phyloP scores from a whole-genome alignment of 495 filamentous ascomycete species.

The Penicillium nucicola region DNA sequence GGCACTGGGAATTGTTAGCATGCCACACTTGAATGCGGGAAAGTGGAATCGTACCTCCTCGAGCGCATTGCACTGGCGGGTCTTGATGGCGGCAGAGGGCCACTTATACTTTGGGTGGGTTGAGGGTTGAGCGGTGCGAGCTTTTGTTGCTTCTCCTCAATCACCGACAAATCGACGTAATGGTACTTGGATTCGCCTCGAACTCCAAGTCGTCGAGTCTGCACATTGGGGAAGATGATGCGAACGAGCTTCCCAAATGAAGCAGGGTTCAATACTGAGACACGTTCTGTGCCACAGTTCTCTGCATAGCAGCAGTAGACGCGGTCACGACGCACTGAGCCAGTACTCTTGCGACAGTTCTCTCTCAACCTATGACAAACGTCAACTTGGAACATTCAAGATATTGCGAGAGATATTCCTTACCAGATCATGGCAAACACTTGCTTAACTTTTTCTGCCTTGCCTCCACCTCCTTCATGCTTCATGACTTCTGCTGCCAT shows the following conservation, averaged over 20 bases:
- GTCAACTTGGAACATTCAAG: not conserved
- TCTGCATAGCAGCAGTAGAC: constrained; percentile 93
- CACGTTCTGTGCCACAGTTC: constrained; percentile 84
- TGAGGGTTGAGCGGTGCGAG: constrained; percentile 27
- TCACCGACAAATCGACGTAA: constrained; percentile 82
- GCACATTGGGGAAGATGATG: constrained; percentile 91
- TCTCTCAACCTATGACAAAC: constrained; percentile 65
- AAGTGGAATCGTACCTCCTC: constrained; percentile 29
- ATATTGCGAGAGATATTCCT: constrained; percentile 1
- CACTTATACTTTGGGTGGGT: constrained; percentile 18
- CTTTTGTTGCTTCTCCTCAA: constrained; percentile 47
- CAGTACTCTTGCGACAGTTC: constrained; percentile 74
- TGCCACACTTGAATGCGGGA: not conserved
- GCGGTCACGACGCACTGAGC: constrained; percentile 83
- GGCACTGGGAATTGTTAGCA: constrained; percentile 23
- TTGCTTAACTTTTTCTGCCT: constrained; percentile 92
- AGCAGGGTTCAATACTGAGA: constrained; percentile 89
- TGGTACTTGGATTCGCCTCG: constrained; percentile 98
- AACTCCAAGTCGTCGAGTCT: constrained; percentile 86
- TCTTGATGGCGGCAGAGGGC: constrained; percentile 15
- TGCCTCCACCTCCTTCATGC: constrained; percentile 64
- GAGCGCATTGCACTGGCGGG: constrained; percentile 28
- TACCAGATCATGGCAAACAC: constrained; percentile 98
- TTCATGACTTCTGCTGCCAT: constrained; percentile 78
- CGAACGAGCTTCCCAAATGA: constrained; percentile 97